phyloP scores from a whole-genome alignment of 805 yeast genomes.

The Spencermartinsiella europaea region DNA sequence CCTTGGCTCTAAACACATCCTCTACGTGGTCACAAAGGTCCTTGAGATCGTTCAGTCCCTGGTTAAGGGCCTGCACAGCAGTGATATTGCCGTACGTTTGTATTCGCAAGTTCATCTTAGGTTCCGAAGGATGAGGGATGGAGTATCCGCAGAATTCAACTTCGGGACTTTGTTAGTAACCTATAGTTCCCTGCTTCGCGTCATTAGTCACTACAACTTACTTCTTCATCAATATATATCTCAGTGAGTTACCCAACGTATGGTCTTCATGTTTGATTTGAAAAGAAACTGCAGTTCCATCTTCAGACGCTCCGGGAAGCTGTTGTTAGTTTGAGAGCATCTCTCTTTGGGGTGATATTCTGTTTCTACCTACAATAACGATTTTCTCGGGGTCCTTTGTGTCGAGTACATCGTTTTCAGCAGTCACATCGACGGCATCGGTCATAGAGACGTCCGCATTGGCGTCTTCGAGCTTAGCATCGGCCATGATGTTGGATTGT shows the following conservation, averaged over 20 bases:
- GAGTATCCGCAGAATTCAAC: conserved; percentile 98
- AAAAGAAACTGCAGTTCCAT: conserved; percentile 92
- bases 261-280: conserved; percentile 93
- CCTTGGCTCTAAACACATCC: conserved; percentile 64
- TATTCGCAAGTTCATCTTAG: conserved; percentile 80
- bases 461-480: neutral
- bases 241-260: conserved; percentile 88
- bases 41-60: conserved; percentile 80
- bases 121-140: conserved; percentile 96
- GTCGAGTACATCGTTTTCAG: conserved; percentile 11
- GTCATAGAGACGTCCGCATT: conserved; percentile 12
- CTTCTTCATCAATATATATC: conserved; percentile 94
- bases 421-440: conserved; percentile 5
- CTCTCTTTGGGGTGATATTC: neutral
- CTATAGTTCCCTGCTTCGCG: too few relatives aligned
- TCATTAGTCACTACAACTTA: conserved; percentile 12
- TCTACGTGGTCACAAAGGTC: conserved; percentile 83
- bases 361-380: conserved; percentile 23
- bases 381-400: conserved; percentile 28
- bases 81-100: conserved; percentile 85
- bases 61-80: conserved; percentile 88
- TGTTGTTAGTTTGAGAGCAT: conserved; percentile 1
- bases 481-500: neutral
- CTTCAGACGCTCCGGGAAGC: conserved; percentile 85
- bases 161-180: conserved; percentile 49